Conservation (phyloP, 176 grass and related monocot genomes). For the Miscanthus lutarioriparius region DNA sequence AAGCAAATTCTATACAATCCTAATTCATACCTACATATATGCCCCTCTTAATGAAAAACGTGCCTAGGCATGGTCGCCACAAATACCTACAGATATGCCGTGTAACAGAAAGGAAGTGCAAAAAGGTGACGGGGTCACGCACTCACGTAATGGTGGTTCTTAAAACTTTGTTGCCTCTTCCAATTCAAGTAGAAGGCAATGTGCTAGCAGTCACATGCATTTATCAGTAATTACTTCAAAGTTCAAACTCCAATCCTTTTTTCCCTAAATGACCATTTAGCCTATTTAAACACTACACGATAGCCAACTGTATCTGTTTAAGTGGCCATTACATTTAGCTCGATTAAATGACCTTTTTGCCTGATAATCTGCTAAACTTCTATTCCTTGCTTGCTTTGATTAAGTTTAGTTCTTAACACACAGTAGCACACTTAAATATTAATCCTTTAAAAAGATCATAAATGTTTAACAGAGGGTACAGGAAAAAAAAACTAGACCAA, state of each 20-base stretch:
- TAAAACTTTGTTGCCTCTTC: conserved; percentile 3
- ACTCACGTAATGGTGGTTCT: not conserved
- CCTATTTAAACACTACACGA: not conserved
- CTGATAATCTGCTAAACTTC: not conserved
- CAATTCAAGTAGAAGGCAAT: not conserved
- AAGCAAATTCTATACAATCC: not conserved
- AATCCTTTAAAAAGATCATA: not conserved
- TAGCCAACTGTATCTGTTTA: not conserved
- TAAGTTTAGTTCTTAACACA: conserved; percentile 31
- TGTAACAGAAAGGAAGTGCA: not conserved
- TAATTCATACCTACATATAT: not conserved
- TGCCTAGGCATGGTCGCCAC: not conserved
- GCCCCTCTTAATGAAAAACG: not conserved
- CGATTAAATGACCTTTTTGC: not conserved
- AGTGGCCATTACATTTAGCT: not conserved
- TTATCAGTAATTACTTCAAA: not conserved
- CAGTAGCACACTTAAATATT: not conserved
- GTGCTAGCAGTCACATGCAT: not conserved
- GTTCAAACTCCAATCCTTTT: not conserved
- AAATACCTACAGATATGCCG: not conserved
- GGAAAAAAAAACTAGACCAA: not conserved
- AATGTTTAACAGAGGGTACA: not conserved
- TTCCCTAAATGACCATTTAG: not conserved
- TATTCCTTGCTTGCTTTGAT: not conserved
- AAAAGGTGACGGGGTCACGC: not conserved